Evolutionary conservation across 2,329 filamentous ascomycete species (phyloP).

Genomic region (Verticillium zaregamsianum): DNA sequence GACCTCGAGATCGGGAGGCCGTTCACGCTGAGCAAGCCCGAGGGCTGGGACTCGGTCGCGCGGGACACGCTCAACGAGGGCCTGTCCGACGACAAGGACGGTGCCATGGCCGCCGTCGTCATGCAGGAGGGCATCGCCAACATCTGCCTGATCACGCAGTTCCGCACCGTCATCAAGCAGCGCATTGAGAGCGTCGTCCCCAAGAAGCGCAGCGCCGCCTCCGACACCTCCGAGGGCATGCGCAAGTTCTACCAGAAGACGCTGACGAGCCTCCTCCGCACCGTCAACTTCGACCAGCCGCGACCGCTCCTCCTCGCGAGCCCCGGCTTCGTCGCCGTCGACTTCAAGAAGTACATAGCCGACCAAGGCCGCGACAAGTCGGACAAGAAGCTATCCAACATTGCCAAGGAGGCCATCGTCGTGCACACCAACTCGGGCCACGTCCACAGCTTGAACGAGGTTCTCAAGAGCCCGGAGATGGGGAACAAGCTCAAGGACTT

Average conservation of each 20-base stretch:
- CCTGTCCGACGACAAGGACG: constrained; percentile 71
- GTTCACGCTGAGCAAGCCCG: constrained; percentile 81
- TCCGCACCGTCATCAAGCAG: constrained; percentile 72
- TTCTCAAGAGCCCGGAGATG: constrained; percentile 77
- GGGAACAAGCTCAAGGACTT: constrained; percentile 75
- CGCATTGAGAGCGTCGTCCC: constrained; percentile 63
- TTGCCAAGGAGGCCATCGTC: constrained; percentile 62
- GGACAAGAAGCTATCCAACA: constrained; percentile 65
- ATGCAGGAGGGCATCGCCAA: constrained; percentile 88
- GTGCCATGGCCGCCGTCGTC: constrained; percentile 82
- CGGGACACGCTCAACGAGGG: constrained; percentile 74
- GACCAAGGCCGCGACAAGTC: constrained; percentile 52
- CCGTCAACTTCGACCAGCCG: constrained; percentile 68
- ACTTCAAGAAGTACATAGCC: constrained; percentile 71
- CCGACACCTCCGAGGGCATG: constrained; percentile 67
- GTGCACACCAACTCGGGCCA: constrained; percentile 85
- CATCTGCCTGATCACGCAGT: constrained; percentile 77
- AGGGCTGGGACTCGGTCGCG: constrained; percentile 82
- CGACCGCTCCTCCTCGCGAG: constrained; percentile 80
- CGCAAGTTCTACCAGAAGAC: constrained; percentile 74
- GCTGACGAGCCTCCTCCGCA: constrained; percentile 69
- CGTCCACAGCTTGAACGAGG: constrained; percentile 81
- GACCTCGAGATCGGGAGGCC: constrained; percentile 85
- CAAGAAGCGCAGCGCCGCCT: constrained; percentile 60
- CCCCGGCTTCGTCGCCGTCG: constrained; percentile 79